Percentiles rank a stretch among this genome's conserved stretches.
These are phyloP conservation scores for Suhomyces guaymorum DNA, from an alignment of 1,139 yeast species.

Conservation along the genomic window DNA sequence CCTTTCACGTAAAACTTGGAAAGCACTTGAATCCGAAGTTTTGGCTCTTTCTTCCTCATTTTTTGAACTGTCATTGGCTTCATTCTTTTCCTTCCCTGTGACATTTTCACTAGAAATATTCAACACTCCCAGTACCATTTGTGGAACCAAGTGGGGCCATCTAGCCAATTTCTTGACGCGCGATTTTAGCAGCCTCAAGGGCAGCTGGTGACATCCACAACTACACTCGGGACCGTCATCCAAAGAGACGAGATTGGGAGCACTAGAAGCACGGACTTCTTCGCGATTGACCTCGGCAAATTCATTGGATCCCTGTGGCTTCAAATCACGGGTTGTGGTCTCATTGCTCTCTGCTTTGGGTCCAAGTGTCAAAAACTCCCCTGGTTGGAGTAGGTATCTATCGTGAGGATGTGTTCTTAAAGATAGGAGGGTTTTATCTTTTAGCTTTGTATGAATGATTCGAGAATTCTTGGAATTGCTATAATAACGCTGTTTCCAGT, in stretches of 20 bases:
- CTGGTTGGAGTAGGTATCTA: conserved; percentile 18
- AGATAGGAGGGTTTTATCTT: conserved; percentile 18
- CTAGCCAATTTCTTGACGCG: neutral
- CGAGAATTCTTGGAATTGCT: conserved; percentile 25
- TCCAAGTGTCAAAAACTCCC: conserved; percentile 20
- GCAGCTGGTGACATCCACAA: neutral
- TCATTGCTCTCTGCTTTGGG: neutral
- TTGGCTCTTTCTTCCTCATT: too few relatives aligned
- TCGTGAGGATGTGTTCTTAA: conserved; percentile 25
- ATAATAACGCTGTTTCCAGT: conserved; percentile 22
- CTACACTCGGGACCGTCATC: neutral
- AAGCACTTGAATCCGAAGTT: too few relatives aligned
- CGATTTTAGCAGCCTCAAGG: neutral
- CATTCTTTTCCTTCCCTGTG: too few relatives aligned
- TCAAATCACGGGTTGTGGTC: too few relatives aligned
- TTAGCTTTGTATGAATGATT: conserved; percentile 23
- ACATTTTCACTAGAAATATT: too few relatives aligned
- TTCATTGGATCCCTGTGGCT: neutral
- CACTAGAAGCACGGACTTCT: neutral
- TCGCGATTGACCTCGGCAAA: too few relatives aligned
- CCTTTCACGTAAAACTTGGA: too few relatives aligned
- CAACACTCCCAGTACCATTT: too few relatives aligned
- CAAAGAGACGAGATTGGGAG: neutral
- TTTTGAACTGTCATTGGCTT: too few relatives aligned
- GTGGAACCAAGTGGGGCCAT: neutral